Evolutionary conservation across 495 filamentous ascomycete species (phyloP).

Genomic region (Umbilicaria muhlenbergii): DNA sequence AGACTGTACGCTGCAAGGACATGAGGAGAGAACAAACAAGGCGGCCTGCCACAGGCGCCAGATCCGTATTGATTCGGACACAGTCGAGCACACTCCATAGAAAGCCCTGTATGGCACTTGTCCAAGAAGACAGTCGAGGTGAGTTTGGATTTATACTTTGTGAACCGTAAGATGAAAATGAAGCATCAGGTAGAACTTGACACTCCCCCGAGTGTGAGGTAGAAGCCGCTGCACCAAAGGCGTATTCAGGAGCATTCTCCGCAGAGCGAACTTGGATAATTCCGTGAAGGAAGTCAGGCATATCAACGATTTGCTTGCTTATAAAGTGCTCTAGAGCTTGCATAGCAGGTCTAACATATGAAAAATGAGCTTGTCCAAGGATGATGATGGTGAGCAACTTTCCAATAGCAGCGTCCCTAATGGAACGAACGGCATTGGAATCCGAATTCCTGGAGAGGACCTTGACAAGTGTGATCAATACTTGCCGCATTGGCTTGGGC

Average conservation of each 20-base stretch:
- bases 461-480: conserved; percentile 42
- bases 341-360: conserved; percentile 45
- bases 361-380: conserved; percentile 30
- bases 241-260: neutral
- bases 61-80: conserved; percentile 38
- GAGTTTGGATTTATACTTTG: too few relatives aligned
- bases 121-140: neutral
- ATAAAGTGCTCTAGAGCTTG: conserved; percentile 45
- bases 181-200: neutral
- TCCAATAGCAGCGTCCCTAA: conserved; percentile 25
- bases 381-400: conserved; percentile 30
- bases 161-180: too few relatives aligned
- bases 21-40: conserved; percentile 43
- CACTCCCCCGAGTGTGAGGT: too few relatives aligned
- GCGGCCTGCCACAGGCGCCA: conserved; percentile 49
- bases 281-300: conserved; percentile 12
- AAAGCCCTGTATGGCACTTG: conserved; percentile 13
- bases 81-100: conserved; percentile 38
- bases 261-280: neutral
- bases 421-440: conserved; percentile 8
- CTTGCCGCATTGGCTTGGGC: conserved; percentile 58
- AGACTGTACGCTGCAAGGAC: conserved; percentile 1
- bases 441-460: conserved; percentile 34
- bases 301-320: conserved; percentile 30
- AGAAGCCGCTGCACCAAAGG: neutral